phyloP scores from a whole-genome alignment of 805 yeast genomes.

The Candida cerambycidarum region DNA sequence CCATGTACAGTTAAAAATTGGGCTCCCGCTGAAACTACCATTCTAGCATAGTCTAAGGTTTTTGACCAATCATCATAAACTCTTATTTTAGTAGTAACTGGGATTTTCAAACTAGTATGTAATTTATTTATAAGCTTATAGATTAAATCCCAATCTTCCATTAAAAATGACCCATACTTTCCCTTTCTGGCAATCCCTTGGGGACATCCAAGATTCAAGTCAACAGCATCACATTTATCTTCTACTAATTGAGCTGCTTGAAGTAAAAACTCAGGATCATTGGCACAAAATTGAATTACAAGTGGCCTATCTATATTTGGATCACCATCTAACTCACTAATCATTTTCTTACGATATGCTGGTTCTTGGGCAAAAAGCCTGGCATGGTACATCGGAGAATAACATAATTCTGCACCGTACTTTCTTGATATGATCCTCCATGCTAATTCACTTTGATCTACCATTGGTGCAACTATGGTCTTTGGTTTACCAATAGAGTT shows the following conservation, averaged over 20 bases:
- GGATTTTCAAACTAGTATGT: slow-evolving; percentile 72
- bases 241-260: slow-evolving; percentile 80
- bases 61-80: slow-evolving; percentile 83
- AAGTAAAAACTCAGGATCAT: slow-evolving; percentile 82
- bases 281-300: slow-evolving; percentile 94
- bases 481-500: slow-evolving; percentile 71
- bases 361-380: slow-evolving; percentile 80
- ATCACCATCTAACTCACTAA: slow-evolving; percentile 73
- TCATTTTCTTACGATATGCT: slow-evolving; percentile 75
- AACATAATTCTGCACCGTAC: slow-evolving; percentile 91
- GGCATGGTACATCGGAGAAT: slow-evolving; percentile 97
- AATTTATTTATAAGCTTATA: slow-evolving; percentile 67
- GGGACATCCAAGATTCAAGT: slow-evolving; percentile 94
- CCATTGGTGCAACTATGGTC: slow-evolving; percentile 97
- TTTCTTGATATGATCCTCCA: slow-evolving; percentile 87
- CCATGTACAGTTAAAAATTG: slow-evolving; percentile 95
- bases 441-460: slow-evolving; percentile 93
- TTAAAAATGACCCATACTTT: slow-evolving; percentile 89
- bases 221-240: slow-evolving; percentile 91
- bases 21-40: slow-evolving; percentile 92
- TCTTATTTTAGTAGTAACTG: slow-evolving; percentile 95
- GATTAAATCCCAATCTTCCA: slow-evolving; percentile 95
- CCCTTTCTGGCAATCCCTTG: slow-evolving; percentile 97
- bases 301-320: slow-evolving; percentile 72
- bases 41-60: slow-evolving; percentile 80